Conservation (phyloP, 1,139 yeast genomes). For the Saccharomyces pastorianus region DNA sequence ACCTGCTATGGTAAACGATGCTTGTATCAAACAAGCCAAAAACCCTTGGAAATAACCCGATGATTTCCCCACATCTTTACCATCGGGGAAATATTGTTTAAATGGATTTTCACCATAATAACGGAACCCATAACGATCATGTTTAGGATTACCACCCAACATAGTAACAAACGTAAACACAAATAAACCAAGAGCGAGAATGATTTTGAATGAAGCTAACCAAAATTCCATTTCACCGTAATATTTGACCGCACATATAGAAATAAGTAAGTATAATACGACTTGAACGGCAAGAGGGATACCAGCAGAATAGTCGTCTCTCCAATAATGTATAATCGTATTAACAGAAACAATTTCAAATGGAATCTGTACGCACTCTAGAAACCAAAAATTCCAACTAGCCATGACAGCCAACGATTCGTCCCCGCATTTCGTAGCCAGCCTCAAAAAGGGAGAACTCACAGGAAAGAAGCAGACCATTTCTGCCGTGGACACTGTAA, state of each 20-base stretch:
- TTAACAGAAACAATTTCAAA: constrained; percentile 77
- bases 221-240: constrained; percentile 81
- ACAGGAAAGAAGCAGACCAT: constrained; percentile 77
- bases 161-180: constrained; percentile 67
- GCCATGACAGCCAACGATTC: constrained; percentile 72
- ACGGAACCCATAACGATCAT: constrained; percentile 60
- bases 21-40: constrained; percentile 50
- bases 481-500: constrained; percentile 71
- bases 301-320: constrained; percentile 62
- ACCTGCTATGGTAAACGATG: constrained; percentile 69
- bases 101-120: constrained; percentile 52
- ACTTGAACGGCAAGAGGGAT: constrained; percentile 58
- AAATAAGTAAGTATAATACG: constrained; percentile 52
- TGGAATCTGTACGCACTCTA: constrained; percentile 70
- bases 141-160: constrained; percentile 76
- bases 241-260: constrained; percentile 60
- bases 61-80: constrained; percentile 32
- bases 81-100: constrained; percentile 47
- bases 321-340: constrained; percentile 71
- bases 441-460: constrained; percentile 52
- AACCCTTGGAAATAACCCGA: constrained; percentile 68
- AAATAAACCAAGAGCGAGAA: constrained; percentile 64
- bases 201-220: constrained; percentile 65
- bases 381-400: constrained; percentile 72
- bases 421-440: constrained; percentile 51